phyloP scores from a whole-genome alignment of 352 stramenopile genomes.

The Phytophthora europaea region DNA sequence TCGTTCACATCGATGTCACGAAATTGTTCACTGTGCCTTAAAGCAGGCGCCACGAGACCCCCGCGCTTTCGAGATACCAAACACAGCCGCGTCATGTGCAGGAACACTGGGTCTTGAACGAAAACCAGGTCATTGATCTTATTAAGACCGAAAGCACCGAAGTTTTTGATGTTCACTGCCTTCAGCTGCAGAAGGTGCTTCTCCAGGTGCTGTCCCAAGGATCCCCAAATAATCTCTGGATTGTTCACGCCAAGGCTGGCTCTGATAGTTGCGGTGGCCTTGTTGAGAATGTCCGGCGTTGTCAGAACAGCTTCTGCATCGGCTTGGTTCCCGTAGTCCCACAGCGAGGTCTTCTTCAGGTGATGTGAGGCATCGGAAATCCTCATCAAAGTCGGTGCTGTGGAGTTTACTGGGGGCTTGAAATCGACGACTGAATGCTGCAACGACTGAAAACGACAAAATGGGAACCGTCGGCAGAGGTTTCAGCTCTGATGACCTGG shows the following conservation, averaged over 20 bases:
- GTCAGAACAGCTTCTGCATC: slow-evolving; percentile 28
- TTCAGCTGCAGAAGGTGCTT: slow-evolving; percentile 43
- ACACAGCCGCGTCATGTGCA: slow-evolving; percentile 56
- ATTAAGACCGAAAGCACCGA: slow-evolving; percentile 54
- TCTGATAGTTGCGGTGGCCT: slow-evolving; percentile 48
- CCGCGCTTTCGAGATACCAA: slow-evolving; percentile 23
- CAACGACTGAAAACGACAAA: slow-evolving; percentile 22
- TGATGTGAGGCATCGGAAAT: slow-evolving; percentile 25
- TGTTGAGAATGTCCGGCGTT: slow-evolving; percentile 53
- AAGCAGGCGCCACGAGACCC: slow-evolving; percentile 34
- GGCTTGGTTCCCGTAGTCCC: slow-evolving; percentile 20
- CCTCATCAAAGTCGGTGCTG: slow-evolving; percentile 16
- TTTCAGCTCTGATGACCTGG: slow-evolving; percentile 7
- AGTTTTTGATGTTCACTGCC: slow-evolving; percentile 41
- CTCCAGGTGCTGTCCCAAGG: slow-evolving; percentile 44
- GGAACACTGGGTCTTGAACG: slow-evolving; percentile 48
- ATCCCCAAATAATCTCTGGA: slow-evolving; percentile 52
- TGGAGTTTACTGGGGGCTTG: not conserved
- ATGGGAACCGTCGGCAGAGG: slow-evolving; percentile 34
- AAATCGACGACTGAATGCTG: slow-evolving; percentile 24
- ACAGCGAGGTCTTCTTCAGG: slow-evolving; percentile 27
- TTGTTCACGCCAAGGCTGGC: slow-evolving; percentile 38
- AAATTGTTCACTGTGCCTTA: slow-evolving; percentile 29
- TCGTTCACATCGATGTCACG: slow-evolving; percentile 34
- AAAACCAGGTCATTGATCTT: slow-evolving; percentile 50